Evolutionary conservation across 345 rosid genomes (phyloP).

Genomic region (Gossypium herbaceum): DNA sequence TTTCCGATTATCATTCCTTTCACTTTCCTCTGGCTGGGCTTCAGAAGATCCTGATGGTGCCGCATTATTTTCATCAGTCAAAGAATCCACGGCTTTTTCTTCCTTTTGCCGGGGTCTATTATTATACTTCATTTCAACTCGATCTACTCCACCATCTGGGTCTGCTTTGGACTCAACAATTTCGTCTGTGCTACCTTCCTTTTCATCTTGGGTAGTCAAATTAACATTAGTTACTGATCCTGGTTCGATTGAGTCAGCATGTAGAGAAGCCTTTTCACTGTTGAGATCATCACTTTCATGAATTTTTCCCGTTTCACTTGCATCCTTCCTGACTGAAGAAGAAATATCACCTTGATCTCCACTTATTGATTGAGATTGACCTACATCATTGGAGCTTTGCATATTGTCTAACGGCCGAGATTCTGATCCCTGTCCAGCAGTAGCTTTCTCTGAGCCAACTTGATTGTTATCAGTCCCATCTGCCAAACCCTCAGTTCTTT

Average conservation of each 20-base stretch:
- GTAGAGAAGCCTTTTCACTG: constrained; percentile 34
- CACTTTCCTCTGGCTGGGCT: constrained; percentile 46
- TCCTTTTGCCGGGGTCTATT: constrained; percentile 30
- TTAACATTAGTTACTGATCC: constrained; percentile 8
- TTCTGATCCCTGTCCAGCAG: constrained; percentile 33
- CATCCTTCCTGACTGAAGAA: constrained; percentile 28
- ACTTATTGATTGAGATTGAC: constrained; percentile 27
- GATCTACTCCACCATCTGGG: constrained; percentile 34
- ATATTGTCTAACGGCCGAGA: constrained; percentile 34
- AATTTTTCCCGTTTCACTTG: constrained; percentile 36
- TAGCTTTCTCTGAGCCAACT: constrained; percentile 32
- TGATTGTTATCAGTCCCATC: constrained; percentile 32
- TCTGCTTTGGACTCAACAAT: constrained; percentile 36
- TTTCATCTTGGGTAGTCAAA: constrained; percentile 26
- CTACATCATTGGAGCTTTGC: constrained; percentile 33
- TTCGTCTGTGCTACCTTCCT: constrained; percentile 31
- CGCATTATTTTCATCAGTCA: constrained; percentile 42
- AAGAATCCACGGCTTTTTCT: constrained; percentile 41
- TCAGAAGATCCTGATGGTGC: constrained; percentile 41
- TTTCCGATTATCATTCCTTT: constrained; percentile 44
- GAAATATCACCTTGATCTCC: constrained; percentile 36
- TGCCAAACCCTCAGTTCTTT: constrained; percentile 34
- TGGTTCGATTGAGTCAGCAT: constrained; percentile 24
- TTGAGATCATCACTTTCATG: constrained; percentile 34
- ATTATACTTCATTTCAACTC: constrained; percentile 34